Evolutionary conservation across 192 early-diverging fungal genomes (phyloP).

Genomic region (Rhizoclosmatium sp.): DNA sequence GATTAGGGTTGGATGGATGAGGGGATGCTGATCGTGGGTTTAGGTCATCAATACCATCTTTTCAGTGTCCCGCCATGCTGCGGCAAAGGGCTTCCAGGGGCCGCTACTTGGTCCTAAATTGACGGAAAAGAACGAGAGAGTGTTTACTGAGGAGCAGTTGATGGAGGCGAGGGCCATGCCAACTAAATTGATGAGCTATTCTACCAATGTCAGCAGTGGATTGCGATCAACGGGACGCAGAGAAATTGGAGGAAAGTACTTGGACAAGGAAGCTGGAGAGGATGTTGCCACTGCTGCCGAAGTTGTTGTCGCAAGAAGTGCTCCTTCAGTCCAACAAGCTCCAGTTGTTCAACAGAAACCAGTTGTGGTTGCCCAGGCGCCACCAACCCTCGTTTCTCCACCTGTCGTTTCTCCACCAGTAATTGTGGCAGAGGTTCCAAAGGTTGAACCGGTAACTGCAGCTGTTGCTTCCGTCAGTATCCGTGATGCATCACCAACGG

Average conservation of each 20-base stretch:
- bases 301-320: neutral
- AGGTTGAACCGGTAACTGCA: neutral
- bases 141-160: constrained; percentile 66
- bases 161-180: constrained; percentile 49
- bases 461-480: neutral
- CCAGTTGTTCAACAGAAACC: neutral
- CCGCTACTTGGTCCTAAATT: constrained; percentile 69
- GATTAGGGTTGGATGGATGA: neutral
- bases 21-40: neutral
- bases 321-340: neutral
- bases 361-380: neutral
- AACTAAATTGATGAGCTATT: constrained; percentile 35
- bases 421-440: neutral
- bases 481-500: neutral
- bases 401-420: neutral
- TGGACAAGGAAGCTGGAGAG: constrained; percentile 16
- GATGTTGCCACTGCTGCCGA: neutral
- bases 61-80: constrained; percentile 71
- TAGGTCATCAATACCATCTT: constrained; percentile 70
- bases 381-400: neutral
- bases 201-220: constrained; percentile 11
- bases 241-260: constrained; percentile 43
- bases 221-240: constrained; percentile 33
- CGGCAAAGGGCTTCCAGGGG: constrained; percentile 56
- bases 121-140: constrained; percentile 58